Evolutionary conservation across 1,284 basidiomycete genomes (phyloP), one percentile per base, ranked within the genome.

Genomic region (Ustilago vetiveriae): DNA sequence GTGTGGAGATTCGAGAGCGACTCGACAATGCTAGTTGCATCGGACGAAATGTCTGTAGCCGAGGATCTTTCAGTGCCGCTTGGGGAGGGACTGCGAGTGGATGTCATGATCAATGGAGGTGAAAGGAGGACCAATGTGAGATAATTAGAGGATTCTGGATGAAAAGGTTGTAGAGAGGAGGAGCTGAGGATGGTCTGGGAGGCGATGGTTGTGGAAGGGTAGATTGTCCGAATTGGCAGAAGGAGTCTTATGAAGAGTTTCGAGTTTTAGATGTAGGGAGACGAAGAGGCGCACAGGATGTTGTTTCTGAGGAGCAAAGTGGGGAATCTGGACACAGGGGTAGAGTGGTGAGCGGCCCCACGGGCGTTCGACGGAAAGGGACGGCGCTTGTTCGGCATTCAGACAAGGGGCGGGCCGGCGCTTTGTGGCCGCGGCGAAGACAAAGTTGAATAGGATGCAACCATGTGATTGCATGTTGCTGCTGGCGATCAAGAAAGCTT

Each of bases 31-130:
- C 46, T 54, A 24, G 64, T 60, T 2, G 56, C 64, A 19, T 60
- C 51, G 5, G 52, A 51, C 35, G 64, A 67, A 35, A 60, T n/a
- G 47, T 67, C 64, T 3, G 64, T 67, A 16, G 48, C 52, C 30
- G 24, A 40, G 33, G 64, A 67, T 19, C 51, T 43, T 16, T 67
- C 64, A 22, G 64, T 67, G 35, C 42, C 22, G 40, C 45, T 59
- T 5, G 56, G 64, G 6, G 64, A 67, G 16, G 56, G 51, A 22
- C 56, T 67, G 36, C 64, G 56, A 42, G 64, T 67, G 17, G 56
- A 67, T 23, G 19, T 40, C 64, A 67, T 67, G n/a, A 22, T 41
- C 16, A 11, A 36, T 9, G 24, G 16, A 11, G 3, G 16, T 13
- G 11, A 35, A n/a, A n/a, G 33, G 14, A 35, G 16, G n/a, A 37